Evolutionary conservation across 345 rosid genomes (phyloP), one percentile per base, ranked within the genome.

Genomic region (Citrus sp.): DNA sequence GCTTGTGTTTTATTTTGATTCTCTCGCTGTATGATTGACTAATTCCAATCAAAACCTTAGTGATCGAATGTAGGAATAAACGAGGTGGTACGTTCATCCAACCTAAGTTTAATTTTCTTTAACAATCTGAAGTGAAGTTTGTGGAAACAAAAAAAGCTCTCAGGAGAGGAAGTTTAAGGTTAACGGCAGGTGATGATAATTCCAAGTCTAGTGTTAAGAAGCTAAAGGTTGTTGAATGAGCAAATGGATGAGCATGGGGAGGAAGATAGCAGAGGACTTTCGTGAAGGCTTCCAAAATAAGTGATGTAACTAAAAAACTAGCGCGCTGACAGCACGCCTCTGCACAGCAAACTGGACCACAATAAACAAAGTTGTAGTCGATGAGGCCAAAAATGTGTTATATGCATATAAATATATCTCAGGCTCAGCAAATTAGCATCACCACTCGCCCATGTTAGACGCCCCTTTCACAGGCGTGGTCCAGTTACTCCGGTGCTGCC

Each of bases 291-390:
- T 25, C 55, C 24, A 60, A 25, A 74, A 74, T 30, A 66, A 51
- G 70, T 63, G 70, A 75, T 75, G 58, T 28, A 19, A 63, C 58
- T 63, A 75, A 10, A 46, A 46, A 75, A 40, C 78, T 13, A 28
- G 70, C 60, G 16, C 3, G 19, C 70, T 18, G 59, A 27, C 38
- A 51, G 70, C 78, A 74, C 60, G 70, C 70, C 70, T 75, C 28
- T 30, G 42, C 19, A 22, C 37, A 30, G 37, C 37, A 60, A 60
- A 30, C 35, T 62, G 78, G 78, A 75, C 78, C 78, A 63, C 77
- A 34, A 5, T 32, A 6, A 38, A 3, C 30, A 68, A n/a, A 24
- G 9, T 28, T 7, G n/a, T 42, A 59, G 10, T 37, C 7, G 54
- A 12, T 9, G 19, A 22, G 34, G n/a, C 35, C 51, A 13, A 12